Conservation (phyloP, 192 early-diverging fungal genomes). For the Spizellomyces sp. region DNA sequence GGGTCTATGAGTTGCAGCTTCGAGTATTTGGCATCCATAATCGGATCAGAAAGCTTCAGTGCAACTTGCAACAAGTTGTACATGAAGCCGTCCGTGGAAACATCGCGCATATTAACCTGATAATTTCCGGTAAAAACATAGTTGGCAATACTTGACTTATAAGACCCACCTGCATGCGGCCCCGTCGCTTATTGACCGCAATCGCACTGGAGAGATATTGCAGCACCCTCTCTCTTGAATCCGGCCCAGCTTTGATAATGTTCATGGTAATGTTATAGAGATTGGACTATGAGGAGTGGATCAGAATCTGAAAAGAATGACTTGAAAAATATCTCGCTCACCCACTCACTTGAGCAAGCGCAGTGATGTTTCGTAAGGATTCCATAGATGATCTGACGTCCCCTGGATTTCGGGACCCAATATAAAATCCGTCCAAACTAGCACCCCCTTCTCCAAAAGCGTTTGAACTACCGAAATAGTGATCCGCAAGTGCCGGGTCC, state of each 20-base stretch:
- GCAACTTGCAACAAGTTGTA: slow-evolving; percentile 70
- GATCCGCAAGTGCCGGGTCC: slow-evolving; percentile 35
- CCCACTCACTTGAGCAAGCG: slow-evolving; percentile 38
- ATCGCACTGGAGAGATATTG: slow-evolving; percentile 68
- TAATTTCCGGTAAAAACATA: slow-evolving; percentile 15
- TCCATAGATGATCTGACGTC: slow-evolving; percentile 46
- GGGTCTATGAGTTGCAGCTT: slow-evolving; percentile 81
- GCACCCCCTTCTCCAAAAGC: slow-evolving; percentile 37
- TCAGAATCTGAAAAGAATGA: slow-evolving; percentile 4
- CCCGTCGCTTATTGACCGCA: slow-evolving; percentile 69
- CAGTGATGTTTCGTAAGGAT: slow-evolving; percentile 35
- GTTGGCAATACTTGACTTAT: slow-evolving; percentile 4
- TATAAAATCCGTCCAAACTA: slow-evolving; percentile 30
- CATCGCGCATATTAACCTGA: slow-evolving; percentile 55
- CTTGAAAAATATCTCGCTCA: not conserved
- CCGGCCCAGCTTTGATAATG: slow-evolving; percentile 69
- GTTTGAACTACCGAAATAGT: slow-evolving; percentile 48
- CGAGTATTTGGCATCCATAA: slow-evolving; percentile 73
- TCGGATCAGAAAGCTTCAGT: slow-evolving; percentile 79
- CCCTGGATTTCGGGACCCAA: slow-evolving; percentile 52
- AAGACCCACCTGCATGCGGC: slow-evolving; percentile 65
- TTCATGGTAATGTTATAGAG: slow-evolving; percentile 45
- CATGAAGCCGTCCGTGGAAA: slow-evolving; percentile 86
- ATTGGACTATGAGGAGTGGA: slow-evolving; percentile 18
- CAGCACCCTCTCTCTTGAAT: slow-evolving; percentile 60